Percentiles rank a stretch among this genome's conserved stretches.
phyloP scores from a whole-genome alignment of 2,329 filamentous ascomycete genomes.

The Aspergillus phoenicis region DNA sequence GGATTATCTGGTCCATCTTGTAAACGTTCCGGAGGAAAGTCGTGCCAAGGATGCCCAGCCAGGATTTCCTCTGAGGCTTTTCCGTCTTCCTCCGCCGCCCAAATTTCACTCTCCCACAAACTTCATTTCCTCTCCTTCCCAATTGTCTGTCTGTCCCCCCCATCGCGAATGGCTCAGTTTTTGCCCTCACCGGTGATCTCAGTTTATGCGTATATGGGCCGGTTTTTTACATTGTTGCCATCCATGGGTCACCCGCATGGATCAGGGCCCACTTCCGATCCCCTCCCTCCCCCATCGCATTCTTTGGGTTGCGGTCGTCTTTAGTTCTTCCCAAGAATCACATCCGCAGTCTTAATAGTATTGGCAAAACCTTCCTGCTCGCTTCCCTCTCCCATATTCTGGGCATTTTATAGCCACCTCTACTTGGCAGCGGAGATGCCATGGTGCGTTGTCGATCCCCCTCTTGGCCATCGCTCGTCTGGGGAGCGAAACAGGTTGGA shows the following conservation, averaged over 20 bases:
- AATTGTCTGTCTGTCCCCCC: too few species aligned
- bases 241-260: neutral
- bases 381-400: neutral
- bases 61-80: neutral
- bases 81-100: neutral
- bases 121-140: neutral
- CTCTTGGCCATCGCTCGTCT: slow-evolving; percentile 27
- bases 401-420: slow-evolving; percentile 24
- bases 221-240: neutral
- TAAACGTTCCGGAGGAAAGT: neutral
- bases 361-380: neutral
- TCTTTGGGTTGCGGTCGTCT: neutral
- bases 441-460: slow-evolving; percentile 35
- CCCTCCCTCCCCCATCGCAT: neutral
- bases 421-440: slow-evolving; percentile 37
- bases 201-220: neutral
- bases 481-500: slow-evolving; percentile 12
- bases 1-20: too few species aligned
- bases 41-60: neutral
- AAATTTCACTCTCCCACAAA: neutral
- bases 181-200: neutral
- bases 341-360: neutral
- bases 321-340: neutral
- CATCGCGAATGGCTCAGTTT: too few species aligned
- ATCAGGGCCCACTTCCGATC: neutral